Conservation (phyloP, 306 rosid species). For the Fagus sylvatica region DNA sequence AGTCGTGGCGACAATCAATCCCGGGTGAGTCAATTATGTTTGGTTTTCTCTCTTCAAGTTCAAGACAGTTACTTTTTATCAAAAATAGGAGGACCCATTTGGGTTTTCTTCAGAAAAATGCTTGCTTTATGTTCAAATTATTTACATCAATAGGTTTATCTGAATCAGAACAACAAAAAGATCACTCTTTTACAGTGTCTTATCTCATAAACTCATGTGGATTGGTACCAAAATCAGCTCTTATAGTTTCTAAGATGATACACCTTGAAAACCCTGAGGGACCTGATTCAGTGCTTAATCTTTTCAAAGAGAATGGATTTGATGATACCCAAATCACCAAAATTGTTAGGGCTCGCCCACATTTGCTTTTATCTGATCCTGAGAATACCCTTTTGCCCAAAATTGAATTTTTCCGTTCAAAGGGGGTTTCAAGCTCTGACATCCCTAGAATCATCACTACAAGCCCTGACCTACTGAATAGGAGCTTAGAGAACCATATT, state of each 20-base stretch:
- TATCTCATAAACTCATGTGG: constrained; percentile 37
- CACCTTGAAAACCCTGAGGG: neutral
- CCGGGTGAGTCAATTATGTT: too few relatives aligned
- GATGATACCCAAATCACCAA: constrained; percentile 23
- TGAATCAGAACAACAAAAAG: neutral
- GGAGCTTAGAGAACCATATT: constrained; percentile 35
- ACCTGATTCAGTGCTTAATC: constrained; percentile 24
- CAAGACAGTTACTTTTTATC: neutral
- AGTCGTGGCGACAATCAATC: too few relatives aligned
- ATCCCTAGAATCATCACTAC: constrained; percentile 12
- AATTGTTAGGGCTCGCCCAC: constrained; percentile 7
- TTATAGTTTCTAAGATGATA: constrained; percentile 10
- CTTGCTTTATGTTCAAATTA: neutral
- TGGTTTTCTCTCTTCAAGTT: neutral
- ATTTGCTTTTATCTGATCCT: constrained; percentile 19
- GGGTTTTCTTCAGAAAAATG: neutral
- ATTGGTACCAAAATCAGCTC: constrained; percentile 26
- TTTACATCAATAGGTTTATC: constrained; percentile 4
- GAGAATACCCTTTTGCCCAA: constrained; percentile 44
- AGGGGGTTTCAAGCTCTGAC: constrained; percentile 36
- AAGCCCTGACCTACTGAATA: neutral
- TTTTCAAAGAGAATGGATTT: constrained; percentile 35
- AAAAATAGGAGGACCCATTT: neutral
- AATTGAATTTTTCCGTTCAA: constrained; percentile 32
- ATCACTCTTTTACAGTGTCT: constrained; percentile 8